These are phyloP conservation scores for Scleroderma citrinum DNA, from an alignment of 768 basidiomycete genomes.

Conservation along the genomic window DNA sequence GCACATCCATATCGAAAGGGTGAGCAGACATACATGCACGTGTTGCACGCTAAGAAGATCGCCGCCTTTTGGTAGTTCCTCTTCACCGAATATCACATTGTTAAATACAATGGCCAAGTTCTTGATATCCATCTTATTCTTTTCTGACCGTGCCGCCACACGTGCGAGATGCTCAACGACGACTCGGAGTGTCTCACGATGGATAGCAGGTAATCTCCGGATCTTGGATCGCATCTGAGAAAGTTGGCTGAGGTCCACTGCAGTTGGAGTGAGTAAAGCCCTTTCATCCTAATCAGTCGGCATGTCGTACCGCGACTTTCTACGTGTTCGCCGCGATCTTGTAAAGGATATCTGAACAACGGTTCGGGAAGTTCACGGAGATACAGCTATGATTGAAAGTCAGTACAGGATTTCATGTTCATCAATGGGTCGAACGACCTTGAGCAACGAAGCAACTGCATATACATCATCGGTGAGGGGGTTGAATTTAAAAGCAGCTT, in stretches of 20 bases:
- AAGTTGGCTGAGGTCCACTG: slow-evolving; percentile 68
- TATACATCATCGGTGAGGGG: slow-evolving; percentile 71
- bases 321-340: slow-evolving; percentile 77
- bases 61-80: slow-evolving; percentile 74
- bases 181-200: slow-evolving; percentile 77
- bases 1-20: slow-evolving; percentile 25
- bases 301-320: slow-evolving; percentile 59
- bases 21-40: slow-evolving; percentile 50
- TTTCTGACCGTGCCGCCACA: slow-evolving; percentile 57
- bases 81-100: slow-evolving; percentile 85
- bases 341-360: slow-evolving; percentile 72
- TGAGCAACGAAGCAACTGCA: slow-evolving; percentile 78
- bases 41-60: slow-evolving; percentile 74
- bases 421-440: slow-evolving; percentile 39
- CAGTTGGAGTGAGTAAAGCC: slow-evolving; percentile 1
- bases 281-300: not conserved
- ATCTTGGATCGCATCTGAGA: slow-evolving; percentile 85
- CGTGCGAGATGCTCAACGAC: slow-evolving; percentile 78
- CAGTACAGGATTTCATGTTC: not conserved
- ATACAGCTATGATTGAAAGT: slow-evolving; percentile 49
- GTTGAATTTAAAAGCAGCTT: slow-evolving; percentile 67
- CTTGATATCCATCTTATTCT: slow-evolving; percentile 92
- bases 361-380: slow-evolving; percentile 87
- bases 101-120: slow-evolving; percentile 91
- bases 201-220: slow-evolving; percentile 73